Conservation (phyloP, 345 rosid genomes). For the Eucalyptus rudis region DNA sequence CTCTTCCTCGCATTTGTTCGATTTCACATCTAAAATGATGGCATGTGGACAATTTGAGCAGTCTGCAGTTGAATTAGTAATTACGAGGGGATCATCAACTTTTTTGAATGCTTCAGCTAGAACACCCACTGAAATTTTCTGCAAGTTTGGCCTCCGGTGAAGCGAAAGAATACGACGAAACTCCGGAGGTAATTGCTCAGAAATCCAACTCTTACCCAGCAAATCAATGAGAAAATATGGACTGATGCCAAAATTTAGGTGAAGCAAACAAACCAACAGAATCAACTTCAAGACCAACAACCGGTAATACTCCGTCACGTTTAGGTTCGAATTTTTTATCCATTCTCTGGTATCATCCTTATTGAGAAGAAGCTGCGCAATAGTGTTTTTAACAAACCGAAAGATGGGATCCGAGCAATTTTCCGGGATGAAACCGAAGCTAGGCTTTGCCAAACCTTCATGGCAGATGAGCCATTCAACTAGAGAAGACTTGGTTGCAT, state of each 20-base stretch:
- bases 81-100: constrained; percentile 8
- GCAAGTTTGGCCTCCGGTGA: no score
- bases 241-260: no score
- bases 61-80: neutral
- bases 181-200: no score
- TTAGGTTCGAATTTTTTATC: neutral
- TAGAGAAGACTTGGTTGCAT: constrained; percentile 12
- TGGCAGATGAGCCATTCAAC: constrained; percentile 23
- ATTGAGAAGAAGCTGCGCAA: neutral
- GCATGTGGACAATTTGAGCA: neutral
- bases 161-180: no score
- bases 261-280: no score
- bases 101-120: no score
- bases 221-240: no score
- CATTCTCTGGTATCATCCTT: constrained; percentile 5
- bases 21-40: constrained; percentile 13
- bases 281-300: no score
- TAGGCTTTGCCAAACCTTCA: neutral
- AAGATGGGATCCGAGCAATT: neutral
- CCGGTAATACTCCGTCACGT: no score
- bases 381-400: neutral
- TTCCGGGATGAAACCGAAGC: neutral
- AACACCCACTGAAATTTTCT: no score
- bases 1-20: constrained; percentile 1
- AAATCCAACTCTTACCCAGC: no score